These are phyloP conservation scores for Thalia dealbata DNA, from an alignment of 176 grass and related monocot genomes.

Conservation along the genomic window DNA sequence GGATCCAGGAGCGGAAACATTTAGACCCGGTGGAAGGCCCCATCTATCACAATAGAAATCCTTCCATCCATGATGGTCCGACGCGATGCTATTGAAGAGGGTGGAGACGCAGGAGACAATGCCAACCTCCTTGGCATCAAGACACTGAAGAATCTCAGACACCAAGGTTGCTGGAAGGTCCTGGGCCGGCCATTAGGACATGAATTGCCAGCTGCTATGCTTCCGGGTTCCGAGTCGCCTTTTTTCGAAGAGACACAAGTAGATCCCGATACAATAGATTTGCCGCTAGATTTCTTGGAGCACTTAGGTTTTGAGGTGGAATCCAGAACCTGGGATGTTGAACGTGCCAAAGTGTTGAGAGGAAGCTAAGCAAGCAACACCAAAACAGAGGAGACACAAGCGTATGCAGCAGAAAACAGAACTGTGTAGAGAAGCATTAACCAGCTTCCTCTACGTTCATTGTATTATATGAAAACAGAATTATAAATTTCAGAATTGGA, in stretches of 20 bases:
- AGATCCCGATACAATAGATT: slow-evolving; percentile 22
- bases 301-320: slow-evolving; percentile 14
- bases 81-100: slow-evolving; percentile 45
- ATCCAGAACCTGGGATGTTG: neutral
- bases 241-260: slow-evolving; percentile 18
- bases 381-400: too few species aligned
- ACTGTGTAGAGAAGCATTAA: too few species aligned
- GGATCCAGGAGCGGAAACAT: neutral
- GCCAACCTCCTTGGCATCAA: slow-evolving; percentile 73
- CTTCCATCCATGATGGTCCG: slow-evolving; percentile 84
- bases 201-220: slow-evolving; percentile 6
- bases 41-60: slow-evolving; percentile 78
- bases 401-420: too few species aligned
- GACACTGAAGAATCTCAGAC: slow-evolving; percentile 59
- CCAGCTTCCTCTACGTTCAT: too few species aligned
- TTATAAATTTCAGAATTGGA: too few species aligned
- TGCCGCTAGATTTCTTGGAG: slow-evolving; percentile 17
- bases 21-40: slow-evolving; percentile 24
- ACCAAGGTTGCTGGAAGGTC: slow-evolving; percentile 60
- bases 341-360: neutral
- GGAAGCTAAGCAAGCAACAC: too few species aligned
- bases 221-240: slow-evolving; percentile 19
- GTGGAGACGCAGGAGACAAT: slow-evolving; percentile 69
- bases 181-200: neutral
- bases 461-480: too few species aligned